Evolutionary conservation across 108 stramenopile species (phyloP), one percentile per base, ranked within the genome.

Genomic region (Schizochytrium sp.): DNA sequence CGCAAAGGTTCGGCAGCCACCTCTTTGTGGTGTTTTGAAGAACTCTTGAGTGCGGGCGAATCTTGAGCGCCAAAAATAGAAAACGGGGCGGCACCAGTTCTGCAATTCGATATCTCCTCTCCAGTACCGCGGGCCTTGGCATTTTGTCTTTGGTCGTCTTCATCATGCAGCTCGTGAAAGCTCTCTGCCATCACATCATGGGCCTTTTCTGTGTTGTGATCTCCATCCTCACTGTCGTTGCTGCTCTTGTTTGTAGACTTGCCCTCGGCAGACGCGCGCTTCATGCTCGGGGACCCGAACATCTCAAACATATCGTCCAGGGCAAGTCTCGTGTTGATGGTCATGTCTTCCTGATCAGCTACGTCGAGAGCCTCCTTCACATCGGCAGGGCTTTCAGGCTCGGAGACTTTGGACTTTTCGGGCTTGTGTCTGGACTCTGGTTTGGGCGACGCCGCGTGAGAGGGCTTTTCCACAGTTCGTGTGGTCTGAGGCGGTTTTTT

Each of bases 261-360:
- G 23, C 23, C 72, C 25, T 69, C 14, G 41, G 25, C 63, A 18
- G 63, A 53, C 19, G 6, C 23, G 51, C 14, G 12, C 51, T 34
- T 83, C 51, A 83, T 53, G 28, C 48, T 53, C 25, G 89, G 89
- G 69, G 88, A 88, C 87, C 89, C 72, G 29, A 90, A 89, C 89
- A 89, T 87, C 4, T 83, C 89, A 4, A 44, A 28, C 34, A 90
- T 34, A 19, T 51, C 76, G n/a, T 89, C 89, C 34, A 51, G 43
- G 2, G 89, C 90, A 5, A 90, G 51, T 28, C 89, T 72, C 8
- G 89, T 90, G 87, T 90, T 90, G 48, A 90, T 90, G 10, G 90
- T 90, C 72, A 90, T 57, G 57, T 90, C 90, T 5, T 90, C 90
- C 19, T 87, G 51, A 14, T 89, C 88, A 16, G 43, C 72, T 0